These are phyloP conservation scores for Gracilaria domingensis DNA, from an alignment of 23 red algal species.

Conservation along the genomic window DNA sequence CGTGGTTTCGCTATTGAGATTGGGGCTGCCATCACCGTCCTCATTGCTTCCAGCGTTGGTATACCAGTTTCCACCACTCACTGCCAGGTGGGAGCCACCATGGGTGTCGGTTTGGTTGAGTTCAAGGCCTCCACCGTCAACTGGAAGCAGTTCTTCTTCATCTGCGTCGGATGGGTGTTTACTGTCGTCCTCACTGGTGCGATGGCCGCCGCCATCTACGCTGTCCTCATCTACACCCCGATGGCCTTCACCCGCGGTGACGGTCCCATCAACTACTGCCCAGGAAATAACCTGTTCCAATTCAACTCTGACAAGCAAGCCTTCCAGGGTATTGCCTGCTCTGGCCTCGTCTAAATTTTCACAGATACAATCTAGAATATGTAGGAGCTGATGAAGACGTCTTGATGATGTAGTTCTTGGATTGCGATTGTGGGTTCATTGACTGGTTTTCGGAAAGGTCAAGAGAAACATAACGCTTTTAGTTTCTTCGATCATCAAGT, in stretches of 20 bases:
- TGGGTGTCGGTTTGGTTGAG: constrained; percentile 87
- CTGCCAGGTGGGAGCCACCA: constrained; percentile 87
- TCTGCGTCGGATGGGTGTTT: constrained; percentile 84
- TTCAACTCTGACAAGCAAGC: constrained; percentile 27
- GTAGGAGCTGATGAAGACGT: too few relatives aligned
- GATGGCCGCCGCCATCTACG: constrained; percentile 61
- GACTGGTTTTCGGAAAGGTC: too few relatives aligned
- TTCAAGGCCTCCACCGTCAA: constrained; percentile 80
- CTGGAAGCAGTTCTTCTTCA: constrained; percentile 89
- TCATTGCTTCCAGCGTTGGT: constrained; percentile 90
- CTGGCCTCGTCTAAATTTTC: constrained; percentile 29
- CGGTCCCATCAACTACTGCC: constrained; percentile 57
- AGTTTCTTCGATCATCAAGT: too few relatives aligned
- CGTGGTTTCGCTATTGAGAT: constrained; percentile 97
- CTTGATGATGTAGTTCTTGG: too few relatives aligned
- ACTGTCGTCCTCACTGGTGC: constrained; percentile 74
- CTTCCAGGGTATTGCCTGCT: constrained; percentile 73
- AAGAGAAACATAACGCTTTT: too few relatives aligned
- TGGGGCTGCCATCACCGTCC: constrained; percentile 88
- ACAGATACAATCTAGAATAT: neutral
- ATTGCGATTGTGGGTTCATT: too few relatives aligned
- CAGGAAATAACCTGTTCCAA: constrained; percentile 68
- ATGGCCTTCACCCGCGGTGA: constrained; percentile 22
- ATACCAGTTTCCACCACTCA: constrained; percentile 98
- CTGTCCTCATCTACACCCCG: constrained; percentile 57